Evolutionary conservation across 2,329 filamentous ascomycete species (phyloP).

Genomic region (Xylaria sp.): DNA sequence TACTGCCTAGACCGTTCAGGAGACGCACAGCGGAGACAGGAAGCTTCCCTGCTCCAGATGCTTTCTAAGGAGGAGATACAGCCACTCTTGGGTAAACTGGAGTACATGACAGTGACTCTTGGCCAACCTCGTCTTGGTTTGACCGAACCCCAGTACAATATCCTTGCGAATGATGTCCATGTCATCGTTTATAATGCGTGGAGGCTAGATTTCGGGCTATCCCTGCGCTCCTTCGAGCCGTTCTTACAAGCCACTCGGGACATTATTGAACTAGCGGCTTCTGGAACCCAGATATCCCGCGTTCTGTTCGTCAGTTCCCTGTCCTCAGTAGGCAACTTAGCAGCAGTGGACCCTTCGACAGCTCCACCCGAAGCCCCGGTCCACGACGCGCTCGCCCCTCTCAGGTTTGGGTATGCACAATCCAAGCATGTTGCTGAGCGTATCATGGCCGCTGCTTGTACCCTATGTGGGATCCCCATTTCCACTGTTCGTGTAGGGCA

Average conservation of each 20-base stretch:
- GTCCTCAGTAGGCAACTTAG: no score
- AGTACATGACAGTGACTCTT: background rate
- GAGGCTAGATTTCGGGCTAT: background rate
- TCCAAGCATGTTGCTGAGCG: constrained; percentile 31
- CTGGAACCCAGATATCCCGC: background rate
- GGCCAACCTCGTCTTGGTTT: no score
- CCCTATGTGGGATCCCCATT: constrained; percentile 32
- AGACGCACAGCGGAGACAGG: no score
- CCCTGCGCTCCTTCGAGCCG: background rate
- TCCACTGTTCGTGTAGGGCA: constrained; percentile 41
- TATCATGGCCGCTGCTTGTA: constrained; percentile 33
- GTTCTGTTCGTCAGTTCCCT: background rate
- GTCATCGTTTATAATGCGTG: background rate
- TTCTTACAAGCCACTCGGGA: background rate
- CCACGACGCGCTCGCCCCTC: background rate
- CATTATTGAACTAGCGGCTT: background rate
- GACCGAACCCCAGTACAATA: background rate
- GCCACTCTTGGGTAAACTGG: background rate
- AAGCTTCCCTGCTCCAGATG: background rate
- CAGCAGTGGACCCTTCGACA: no score
- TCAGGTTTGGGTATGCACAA: background rate
- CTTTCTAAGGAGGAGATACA: background rate
- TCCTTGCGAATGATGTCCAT: background rate
- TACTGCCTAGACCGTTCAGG: no score
- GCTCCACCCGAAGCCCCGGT: background rate